Base-by-base conservation (phyloP, 805 yeast species). In the Wickerhamomyces sydowiorum region DNA sequence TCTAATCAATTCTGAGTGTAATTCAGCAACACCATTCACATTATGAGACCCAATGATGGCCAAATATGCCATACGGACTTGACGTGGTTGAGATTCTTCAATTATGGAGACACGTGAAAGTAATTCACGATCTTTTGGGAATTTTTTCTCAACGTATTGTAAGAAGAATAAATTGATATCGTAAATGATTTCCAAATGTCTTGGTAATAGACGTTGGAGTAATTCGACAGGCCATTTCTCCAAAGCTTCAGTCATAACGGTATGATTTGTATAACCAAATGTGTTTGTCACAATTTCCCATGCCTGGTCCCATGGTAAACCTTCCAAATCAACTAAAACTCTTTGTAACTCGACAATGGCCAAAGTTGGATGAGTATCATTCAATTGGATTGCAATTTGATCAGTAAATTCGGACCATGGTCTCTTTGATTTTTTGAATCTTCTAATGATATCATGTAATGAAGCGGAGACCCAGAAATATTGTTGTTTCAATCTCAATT, bases 391-490 rank as follows among this genome's bases (percentile, higher is more conserved):
- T 27, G 96, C 96, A 47, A 87, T 78, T 58, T 82, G 81, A 46
- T 86, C 91, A 17, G 96, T 78, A 61, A 89, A 85, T 59, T 84
- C 88, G 28, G 72, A 57, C 95, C 96, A 89, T 37, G 88, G 76
- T 54, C 78, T 73, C 53, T 75, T 75, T 41, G 80, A 63, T 67
- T 90, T 90, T 64, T 88, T 82, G 68, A 85, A 89, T 57, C 97
- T 77, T 60, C 97, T 82, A 34, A 89, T 78, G 52, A 89, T 89
- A 62, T 89, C 97, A 56, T 85, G 88, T 52, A 90, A 73, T 14
- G 96, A 86, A 27, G 97, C 96, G 39, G 95, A 82, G 40, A 90
- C 96, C 97, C 97, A 89, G 67, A 89, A 90, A 66, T 88, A 90
- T 66, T 89, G 97, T 69, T 89, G 97, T 65, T 90, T 90, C 64